Conservation (phyloP, 208 protist genomes). For the Baffinella frigidus region DNA sequence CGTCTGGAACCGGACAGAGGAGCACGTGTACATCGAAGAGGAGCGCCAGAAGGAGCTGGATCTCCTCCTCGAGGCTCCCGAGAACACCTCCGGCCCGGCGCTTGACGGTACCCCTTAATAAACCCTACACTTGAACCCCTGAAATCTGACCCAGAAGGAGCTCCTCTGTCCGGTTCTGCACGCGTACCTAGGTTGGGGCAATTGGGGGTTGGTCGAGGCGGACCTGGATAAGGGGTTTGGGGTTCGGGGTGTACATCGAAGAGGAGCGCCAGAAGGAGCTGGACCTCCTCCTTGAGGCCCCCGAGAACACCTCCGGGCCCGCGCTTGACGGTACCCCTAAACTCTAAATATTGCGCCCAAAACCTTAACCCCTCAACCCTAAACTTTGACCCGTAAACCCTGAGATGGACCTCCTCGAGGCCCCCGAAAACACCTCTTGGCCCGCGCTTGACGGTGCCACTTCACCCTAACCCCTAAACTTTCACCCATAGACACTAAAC, state of each 20-base stretch:
- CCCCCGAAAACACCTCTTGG: too few species aligned
- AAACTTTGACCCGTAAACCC: background rate
- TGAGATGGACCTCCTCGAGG: too few species aligned
- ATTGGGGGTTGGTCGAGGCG: background rate
- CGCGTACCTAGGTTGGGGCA: background rate
- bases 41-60: conserved; percentile 79
- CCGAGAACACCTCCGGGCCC: background rate
- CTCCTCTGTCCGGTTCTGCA: too few species aligned
- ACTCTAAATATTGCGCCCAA: too few species aligned
- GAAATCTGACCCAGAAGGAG: background rate
- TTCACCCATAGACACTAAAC: background rate
- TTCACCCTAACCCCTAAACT: conserved; percentile 38
- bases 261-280: conserved; percentile 70
- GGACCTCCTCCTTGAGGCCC: conserved; percentile 75
- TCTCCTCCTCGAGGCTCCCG: conserved; percentile 71
- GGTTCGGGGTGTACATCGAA: background rate
- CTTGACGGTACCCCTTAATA: too few species aligned
- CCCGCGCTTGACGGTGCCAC: background rate
- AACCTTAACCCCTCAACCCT: background rate
- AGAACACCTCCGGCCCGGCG: background rate
- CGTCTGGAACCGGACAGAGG: conserved; percentile 78
- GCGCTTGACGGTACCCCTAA: too few species aligned
- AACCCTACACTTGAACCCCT: background rate
- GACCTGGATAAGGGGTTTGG: background rate
- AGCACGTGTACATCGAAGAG: conserved; percentile 83